Conservation (phyloP, 768 basidiomycete genomes). For the Leccinum boreale region DNA sequence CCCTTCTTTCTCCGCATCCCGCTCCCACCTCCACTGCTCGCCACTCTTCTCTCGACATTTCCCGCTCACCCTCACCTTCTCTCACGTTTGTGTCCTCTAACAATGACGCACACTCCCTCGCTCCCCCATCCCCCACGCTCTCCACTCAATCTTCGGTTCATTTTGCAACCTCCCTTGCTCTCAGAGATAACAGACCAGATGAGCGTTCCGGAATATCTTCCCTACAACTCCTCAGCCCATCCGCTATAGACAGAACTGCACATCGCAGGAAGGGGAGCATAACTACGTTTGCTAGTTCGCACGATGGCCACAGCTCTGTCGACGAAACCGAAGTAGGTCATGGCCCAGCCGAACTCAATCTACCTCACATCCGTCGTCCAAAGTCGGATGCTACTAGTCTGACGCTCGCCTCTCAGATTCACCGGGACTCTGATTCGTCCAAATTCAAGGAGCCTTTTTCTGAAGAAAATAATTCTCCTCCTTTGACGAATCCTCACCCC, state of each 20-base stretch:
- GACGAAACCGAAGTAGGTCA: slow-evolving; percentile 53
- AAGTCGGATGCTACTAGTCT: slow-evolving; percentile 34
- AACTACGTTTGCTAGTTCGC: slow-evolving; percentile 49
- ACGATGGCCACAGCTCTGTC: slow-evolving; percentile 32
- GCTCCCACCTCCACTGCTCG: background rate
- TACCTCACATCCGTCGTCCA: slow-evolving; percentile 32
- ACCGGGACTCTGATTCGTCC: slow-evolving; percentile 37
- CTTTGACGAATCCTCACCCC: slow-evolving; percentile 22
- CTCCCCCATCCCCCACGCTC: slow-evolving; percentile 75
- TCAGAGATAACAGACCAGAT: slow-evolving; percentile 71
- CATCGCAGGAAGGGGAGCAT: slow-evolving; percentile 58
- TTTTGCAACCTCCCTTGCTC: slow-evolving; percentile 50
- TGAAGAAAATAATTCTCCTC: slow-evolving; percentile 6
- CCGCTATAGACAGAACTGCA: slow-evolving; percentile 26
- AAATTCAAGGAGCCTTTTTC: slow-evolving; percentile 13
- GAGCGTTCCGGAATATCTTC: slow-evolving; percentile 50
- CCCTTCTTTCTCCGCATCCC: slow-evolving; percentile 25
- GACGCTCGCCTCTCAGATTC: slow-evolving; percentile 35
- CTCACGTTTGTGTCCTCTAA: slow-evolving; percentile 36
- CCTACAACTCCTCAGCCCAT: slow-evolving; percentile 46
- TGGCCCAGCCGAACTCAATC: slow-evolving; percentile 25
- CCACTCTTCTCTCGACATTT: slow-evolving; percentile 30
- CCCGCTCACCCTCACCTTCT: slow-evolving; percentile 30
- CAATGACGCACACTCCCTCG: slow-evolving; percentile 38
- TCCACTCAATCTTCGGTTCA: slow-evolving; percentile 62